Percentiles rank a stretch among this genome's conserved stretches.
phyloP scores from a whole-genome alignment of 305 asterid genomes.

The Fraxinus paxiana region DNA sequence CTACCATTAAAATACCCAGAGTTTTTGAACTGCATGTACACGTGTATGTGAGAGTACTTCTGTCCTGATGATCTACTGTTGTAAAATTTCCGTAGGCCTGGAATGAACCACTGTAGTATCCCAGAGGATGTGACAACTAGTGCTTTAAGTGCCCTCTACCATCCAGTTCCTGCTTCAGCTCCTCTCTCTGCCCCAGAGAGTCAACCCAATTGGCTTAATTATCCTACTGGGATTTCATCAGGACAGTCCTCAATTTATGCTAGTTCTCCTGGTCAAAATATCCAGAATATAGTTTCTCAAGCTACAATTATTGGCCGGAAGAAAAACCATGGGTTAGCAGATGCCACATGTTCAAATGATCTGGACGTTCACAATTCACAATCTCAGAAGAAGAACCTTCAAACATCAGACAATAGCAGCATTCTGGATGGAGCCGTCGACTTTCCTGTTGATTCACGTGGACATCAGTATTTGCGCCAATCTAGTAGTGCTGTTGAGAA shows the following conservation, averaged over 20 bases:
- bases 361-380: constrained; percentile 50
- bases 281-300: constrained; percentile 41
- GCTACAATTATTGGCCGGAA: constrained; percentile 42
- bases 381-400: constrained; percentile 40
- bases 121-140: constrained; percentile 80
- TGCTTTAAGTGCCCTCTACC: constrained; percentile 73
- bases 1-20: background rate
- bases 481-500: constrained; percentile 42
- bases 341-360: constrained; percentile 43
- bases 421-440: constrained; percentile 23
- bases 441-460: constrained; percentile 44
- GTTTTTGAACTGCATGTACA: background rate
- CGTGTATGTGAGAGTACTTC: constrained; percentile 11
- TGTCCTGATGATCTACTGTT: constrained; percentile 26
- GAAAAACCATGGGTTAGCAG: constrained; percentile 53
- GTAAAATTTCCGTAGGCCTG: constrained; percentile 56
- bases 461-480: constrained; percentile 36
- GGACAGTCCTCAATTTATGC: constrained; percentile 45
- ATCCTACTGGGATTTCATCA: constrained; percentile 32
- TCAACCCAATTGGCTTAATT: constrained; percentile 40
- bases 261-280: constrained; percentile 41
- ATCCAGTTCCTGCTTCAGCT: constrained; percentile 45
- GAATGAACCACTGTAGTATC: constrained; percentile 76
- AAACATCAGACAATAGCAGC: constrained; percentile 41
- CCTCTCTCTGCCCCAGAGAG: constrained; percentile 44